phyloP scores from a whole-genome alignment of 257 asterid species.

The Solanum raphanifolium region DNA sequence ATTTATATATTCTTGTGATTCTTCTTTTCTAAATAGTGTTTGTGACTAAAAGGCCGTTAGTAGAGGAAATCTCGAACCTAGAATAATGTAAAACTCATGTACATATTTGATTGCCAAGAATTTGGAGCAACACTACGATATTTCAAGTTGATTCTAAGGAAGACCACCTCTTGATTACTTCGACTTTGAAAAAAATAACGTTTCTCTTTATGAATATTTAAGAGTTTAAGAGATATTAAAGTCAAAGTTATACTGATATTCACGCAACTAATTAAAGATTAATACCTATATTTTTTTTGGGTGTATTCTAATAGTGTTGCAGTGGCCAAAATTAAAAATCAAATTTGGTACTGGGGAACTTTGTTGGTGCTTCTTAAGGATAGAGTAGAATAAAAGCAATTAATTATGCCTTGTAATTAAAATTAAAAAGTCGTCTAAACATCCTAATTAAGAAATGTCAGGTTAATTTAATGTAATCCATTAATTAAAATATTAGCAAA shows the following conservation, averaged over 20 bases:
- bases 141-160: background rate
- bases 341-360: background rate
- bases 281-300: no score
- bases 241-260: no score
- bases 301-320: background rate
- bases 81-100: no score
- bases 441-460: background rate
- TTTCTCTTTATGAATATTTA: no score
- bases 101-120: background rate
- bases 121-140: background rate
- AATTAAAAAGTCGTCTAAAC: background rate
- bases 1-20: background rate
- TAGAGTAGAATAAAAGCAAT: background rate
- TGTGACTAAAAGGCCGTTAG: background rate
- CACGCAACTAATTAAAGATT: background rate
- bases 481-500: background rate
- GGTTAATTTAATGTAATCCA: background rate
- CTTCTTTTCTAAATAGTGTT: background rate
- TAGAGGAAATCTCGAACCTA: no score
- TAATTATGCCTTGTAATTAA: background rate
- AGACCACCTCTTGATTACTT: background rate
- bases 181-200: no score
- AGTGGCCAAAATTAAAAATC: background rate
- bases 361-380: background rate
- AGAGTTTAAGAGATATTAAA: background rate